Evolutionary conservation across 345 rosid genomes (phyloP).

Genomic region (Viola odorata): DNA sequence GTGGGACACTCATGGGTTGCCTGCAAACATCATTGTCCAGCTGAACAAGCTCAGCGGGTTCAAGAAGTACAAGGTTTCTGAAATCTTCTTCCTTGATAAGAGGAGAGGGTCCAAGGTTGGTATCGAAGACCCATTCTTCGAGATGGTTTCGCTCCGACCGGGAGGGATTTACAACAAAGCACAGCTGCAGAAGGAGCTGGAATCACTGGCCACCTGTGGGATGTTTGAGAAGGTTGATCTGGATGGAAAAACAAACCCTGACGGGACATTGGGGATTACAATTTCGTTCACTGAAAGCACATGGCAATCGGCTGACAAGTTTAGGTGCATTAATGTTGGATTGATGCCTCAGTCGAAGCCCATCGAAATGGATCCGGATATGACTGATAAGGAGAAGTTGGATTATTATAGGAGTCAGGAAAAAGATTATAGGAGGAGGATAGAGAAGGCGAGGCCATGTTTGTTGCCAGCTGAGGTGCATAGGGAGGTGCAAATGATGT

Average conservation of each 20-base stretch:
- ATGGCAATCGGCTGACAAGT: constrained; percentile 85
- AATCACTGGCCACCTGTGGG: constrained; percentile 86
- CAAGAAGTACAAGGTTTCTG: constrained; percentile 79
- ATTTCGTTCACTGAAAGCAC: constrained; percentile 83
- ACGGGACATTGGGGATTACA: constrained; percentile 61
- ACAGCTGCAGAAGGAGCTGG: constrained; percentile 81
- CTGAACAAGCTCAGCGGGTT: constrained; percentile 78
- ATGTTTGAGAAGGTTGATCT: constrained; percentile 96
- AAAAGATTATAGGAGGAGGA: constrained; percentile 85
- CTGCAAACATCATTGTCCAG: constrained; percentile 78
- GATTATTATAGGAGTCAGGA: constrained; percentile 79
- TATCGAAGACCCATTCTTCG: constrained; percentile 86
- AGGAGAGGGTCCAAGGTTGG: constrained; percentile 56
- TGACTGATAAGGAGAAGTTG: constrained; percentile 93
- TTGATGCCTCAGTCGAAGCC: constrained; percentile 79
- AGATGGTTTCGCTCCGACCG: constrained; percentile 85
- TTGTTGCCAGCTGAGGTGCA: constrained; percentile 54
- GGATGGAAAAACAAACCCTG: constrained; percentile 77
- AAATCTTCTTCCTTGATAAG: constrained; percentile 71
- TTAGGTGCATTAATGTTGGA: constrained; percentile 88
- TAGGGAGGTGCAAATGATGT: constrained; percentile 64
- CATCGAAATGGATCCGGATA: constrained; percentile 79
- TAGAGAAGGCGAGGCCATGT: constrained; percentile 75
- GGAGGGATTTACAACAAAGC: constrained; percentile 83
- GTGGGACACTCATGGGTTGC: constrained; percentile 89